Evolutionary conservation across 805 yeast genomes (phyloP).

Genomic region (Candida silvicultrix): DNA sequence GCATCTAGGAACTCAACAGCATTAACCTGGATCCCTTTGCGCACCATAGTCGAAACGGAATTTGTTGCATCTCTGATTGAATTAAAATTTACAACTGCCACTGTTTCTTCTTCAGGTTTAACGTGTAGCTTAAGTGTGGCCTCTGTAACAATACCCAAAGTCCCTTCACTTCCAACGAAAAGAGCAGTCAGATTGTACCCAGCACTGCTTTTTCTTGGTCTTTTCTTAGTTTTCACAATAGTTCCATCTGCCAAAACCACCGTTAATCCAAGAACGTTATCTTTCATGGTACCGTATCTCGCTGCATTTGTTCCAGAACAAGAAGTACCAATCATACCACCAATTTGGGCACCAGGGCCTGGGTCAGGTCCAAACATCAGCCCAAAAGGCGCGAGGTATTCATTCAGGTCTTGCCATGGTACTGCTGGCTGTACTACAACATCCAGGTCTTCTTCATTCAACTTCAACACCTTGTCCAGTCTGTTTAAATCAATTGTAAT

Average conservation of each 20-base stretch:
- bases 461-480: slow-evolving; percentile 49
- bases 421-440: slow-evolving; percentile 73
- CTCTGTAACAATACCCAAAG: slow-evolving; percentile 72
- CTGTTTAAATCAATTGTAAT: slow-evolving; percentile 57
- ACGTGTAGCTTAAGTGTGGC: slow-evolving; percentile 67
- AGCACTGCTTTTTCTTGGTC: slow-evolving; percentile 75
- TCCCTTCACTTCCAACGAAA: slow-evolving; percentile 75
- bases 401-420: slow-evolving; percentile 69
- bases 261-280: slow-evolving; percentile 60
- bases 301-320: slow-evolving; percentile 81
- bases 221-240: slow-evolving; percentile 60
- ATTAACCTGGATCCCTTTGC: slow-evolving; percentile 58
- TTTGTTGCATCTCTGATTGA: slow-evolving; percentile 64
- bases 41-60: slow-evolving; percentile 56
- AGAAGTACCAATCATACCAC: slow-evolving; percentile 73
- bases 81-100: slow-evolving; percentile 65
- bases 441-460: slow-evolving; percentile 64
- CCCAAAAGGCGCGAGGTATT: slow-evolving; percentile 39
- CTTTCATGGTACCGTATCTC: slow-evolving; percentile 76
- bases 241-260: slow-evolving; percentile 82
- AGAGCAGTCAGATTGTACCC: slow-evolving; percentile 76
- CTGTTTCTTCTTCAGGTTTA: slow-evolving; percentile 57
- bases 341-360: slow-evolving; percentile 77
- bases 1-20: slow-evolving; percentile 75
- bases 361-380: slow-evolving; percentile 71